A percentile compares a stretch with the other conserved stretches of the same genome.
Conservation (phyloP, 2,329 filamentous ascomycete genomes). For the Bipolaris victoriae region DNA sequence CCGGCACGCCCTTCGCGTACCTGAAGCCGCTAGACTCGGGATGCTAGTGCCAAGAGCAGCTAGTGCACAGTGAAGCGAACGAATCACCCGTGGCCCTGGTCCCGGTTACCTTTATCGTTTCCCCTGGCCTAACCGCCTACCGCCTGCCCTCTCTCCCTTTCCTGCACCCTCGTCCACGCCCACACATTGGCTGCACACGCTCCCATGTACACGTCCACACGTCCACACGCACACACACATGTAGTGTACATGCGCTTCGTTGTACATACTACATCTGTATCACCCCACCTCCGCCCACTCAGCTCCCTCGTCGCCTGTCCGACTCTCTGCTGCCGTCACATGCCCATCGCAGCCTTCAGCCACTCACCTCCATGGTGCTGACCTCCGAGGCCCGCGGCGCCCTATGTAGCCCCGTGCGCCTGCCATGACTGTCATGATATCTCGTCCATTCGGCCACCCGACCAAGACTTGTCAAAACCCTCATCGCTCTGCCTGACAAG, state of each 20-base stretch:
- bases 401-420: constrained; percentile 16
- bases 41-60: neutral
- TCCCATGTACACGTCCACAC: neutral
- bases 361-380: no score
- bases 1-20: constrained; percentile 25
- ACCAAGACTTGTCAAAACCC: neutral
- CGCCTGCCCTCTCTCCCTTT: constrained; percentile 25
- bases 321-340: no score
- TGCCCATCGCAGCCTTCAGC: no score
- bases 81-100: constrained; percentile 22
- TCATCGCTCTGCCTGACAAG: neutral
- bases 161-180: constrained; percentile 9
- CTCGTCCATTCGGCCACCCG: neutral
- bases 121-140: constrained; percentile 30
- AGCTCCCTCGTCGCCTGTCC: no score
- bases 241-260: no score
- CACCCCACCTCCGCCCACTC: no score
- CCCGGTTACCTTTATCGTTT: constrained; percentile 17
- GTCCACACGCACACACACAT: neutral
- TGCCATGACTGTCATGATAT: constrained; percentile 16
- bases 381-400: neutral
- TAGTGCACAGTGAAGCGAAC: constrained; percentile 22
- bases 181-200: constrained; percentile 1
- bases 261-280: no score
- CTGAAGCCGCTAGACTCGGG: constrained; percentile 30